Percentiles rank a stretch among this genome's conserved stretches.
Conservation (phyloP, 306 rosid genomes). For the Phaseolus lunatus region DNA sequence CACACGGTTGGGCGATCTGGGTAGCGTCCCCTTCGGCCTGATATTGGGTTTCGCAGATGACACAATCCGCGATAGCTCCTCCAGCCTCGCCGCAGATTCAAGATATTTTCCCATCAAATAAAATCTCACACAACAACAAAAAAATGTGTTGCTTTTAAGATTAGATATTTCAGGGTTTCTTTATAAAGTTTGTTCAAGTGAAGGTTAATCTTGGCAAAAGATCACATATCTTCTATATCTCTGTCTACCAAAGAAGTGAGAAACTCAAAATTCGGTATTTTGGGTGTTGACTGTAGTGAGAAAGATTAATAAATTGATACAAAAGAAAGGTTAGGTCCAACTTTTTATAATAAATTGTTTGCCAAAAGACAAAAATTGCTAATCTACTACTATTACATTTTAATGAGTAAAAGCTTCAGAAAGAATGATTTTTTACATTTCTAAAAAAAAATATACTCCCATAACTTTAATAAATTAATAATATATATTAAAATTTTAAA, state of each 20-base stretch:
- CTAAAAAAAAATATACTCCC: too few relatives aligned
- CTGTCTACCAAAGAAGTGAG: not conserved
- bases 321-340: not conserved
- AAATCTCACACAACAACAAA: not conserved
- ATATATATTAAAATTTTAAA: too few relatives aligned
- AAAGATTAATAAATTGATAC: not conserved
- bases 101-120: conserved; percentile 70
- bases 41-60: conserved; percentile 54
- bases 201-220: not conserved
- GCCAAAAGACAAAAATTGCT: too few relatives aligned
- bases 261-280: too few relatives aligned
- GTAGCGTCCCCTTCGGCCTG: conserved; percentile 41
- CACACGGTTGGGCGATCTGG: conserved; percentile 48
- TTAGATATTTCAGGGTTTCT: not conserved
- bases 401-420: too few relatives aligned
- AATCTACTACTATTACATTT: too few relatives aligned
- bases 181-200: not conserved
- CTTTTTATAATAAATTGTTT: too few relatives aligned
- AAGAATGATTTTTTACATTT: too few relatives aligned
- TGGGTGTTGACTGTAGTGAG: not conserved
- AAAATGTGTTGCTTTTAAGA: not conserved
- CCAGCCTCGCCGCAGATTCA: conserved; percentile 56
- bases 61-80: conserved; percentile 58
- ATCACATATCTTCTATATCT: not conserved
- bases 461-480: too few relatives aligned